phyloP scores from a whole-genome alignment of 495 filamentous ascomycete genomes.

The Oleoguttula mirabilis region DNA sequence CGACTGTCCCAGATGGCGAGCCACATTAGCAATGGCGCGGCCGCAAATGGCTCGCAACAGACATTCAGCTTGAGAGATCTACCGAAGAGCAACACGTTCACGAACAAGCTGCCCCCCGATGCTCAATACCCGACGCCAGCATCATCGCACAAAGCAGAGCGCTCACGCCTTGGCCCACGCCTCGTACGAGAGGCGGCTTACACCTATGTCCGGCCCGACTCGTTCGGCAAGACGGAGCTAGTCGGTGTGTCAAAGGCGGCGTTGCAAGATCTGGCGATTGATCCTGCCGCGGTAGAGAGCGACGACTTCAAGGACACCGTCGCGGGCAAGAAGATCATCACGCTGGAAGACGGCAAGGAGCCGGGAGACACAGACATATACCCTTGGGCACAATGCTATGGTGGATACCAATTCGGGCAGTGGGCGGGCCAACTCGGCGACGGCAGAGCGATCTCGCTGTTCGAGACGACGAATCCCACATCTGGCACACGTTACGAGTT shows the following conservation, averaged over 20 bases:
- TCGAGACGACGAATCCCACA: conserved; percentile 69
- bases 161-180: conserved; percentile 63
- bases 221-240: conserved; percentile 56
- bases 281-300: conserved; percentile 49
- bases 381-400: conserved; percentile 97
- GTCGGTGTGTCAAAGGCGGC: conserved; percentile 66
- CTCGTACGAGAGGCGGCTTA: conserved; percentile 77
- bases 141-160: conserved; percentile 64
- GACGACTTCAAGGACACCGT: conserved; percentile 66
- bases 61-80: conserved; percentile 38
- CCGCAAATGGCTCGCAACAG: neutral
- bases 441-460: conserved; percentile 85
- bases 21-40: conserved; percentile 25
- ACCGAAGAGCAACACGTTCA: conserved; percentile 80
- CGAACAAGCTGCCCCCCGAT: conserved; percentile 65
- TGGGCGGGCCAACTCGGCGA: conserved; percentile 97
- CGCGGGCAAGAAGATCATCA: conserved; percentile 61
- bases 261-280: conserved; percentile 65
- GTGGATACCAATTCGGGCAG: conserved; percentile 60
- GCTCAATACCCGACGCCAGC: conserved; percentile 67
- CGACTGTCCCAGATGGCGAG: conserved; percentile 42
- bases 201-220: conserved; percentile 78
- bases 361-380: conserved; percentile 52
- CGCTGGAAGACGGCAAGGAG: conserved; percentile 35
- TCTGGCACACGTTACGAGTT: conserved; percentile 70